Evolutionary conservation across 306 rosid species (phyloP).

Genomic region (Echinosophora koreensis): DNA sequence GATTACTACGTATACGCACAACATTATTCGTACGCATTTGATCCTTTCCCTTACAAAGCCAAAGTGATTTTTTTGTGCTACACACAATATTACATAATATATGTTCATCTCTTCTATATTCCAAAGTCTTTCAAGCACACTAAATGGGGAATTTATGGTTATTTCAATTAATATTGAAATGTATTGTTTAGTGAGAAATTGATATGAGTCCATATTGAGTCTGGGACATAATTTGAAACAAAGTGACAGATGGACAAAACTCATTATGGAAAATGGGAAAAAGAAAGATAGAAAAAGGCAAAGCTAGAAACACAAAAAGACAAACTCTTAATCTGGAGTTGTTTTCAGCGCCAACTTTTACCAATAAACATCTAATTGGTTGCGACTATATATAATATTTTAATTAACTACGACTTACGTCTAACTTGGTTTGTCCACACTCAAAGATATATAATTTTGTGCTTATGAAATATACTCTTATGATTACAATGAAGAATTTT

Average conservation of each 20-base stretch:
- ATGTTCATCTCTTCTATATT: background rate
- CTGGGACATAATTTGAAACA: conserved; percentile 5
- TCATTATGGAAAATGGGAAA: conserved; percentile 46
- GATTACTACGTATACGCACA: conserved; percentile 75
- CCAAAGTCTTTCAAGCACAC: background rate
- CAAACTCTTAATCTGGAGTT: conserved; percentile 55
- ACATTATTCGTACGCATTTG: conserved; percentile 46
- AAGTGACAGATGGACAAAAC: conserved; percentile 36
- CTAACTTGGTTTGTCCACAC: conserved; percentile 50
- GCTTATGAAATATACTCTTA: conserved; percentile 45
- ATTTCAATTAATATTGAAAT: background rate
- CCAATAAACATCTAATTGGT: conserved; percentile 48
- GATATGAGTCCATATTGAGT: background rate
- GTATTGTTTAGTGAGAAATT: background rate
- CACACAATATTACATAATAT: conserved; percentile 13
- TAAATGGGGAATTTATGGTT: background rate
- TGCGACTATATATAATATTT: conserved; percentile 38
- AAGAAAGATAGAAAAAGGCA: conserved; percentile 19
- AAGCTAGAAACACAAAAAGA: conserved; percentile 49
- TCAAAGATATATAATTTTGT: conserved; percentile 42
- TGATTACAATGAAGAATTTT: conserved; percentile 50
- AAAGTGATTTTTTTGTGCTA: background rate
- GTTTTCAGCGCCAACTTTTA: conserved; percentile 56
- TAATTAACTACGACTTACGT: conserved; percentile 42
- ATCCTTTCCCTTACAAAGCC: conserved; percentile 38